These are phyloP conservation scores for Plasmodium ovale DNA, from an alignment of 169 alveolate species.

Conservation along the genomic window DNA sequence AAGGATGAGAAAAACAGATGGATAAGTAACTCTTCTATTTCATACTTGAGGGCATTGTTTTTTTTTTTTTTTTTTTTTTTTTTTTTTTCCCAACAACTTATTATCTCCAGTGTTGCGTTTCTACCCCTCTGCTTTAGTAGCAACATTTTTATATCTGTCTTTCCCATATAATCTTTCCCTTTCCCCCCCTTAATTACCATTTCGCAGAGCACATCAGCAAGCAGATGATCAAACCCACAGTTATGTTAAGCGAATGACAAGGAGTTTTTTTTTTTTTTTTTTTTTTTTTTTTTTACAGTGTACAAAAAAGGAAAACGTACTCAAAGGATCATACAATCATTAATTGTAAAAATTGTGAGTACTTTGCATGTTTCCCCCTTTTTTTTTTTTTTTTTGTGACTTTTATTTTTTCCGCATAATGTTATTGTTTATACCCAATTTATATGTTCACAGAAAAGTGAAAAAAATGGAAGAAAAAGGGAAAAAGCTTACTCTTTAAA, in stretches of 20 bases:
- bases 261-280: too few relatives aligned
- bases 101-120: background rate
- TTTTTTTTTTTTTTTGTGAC: too few relatives aligned
- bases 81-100: background rate
- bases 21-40: conserved; percentile 31
- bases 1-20: conserved; percentile 60
- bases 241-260: conserved; percentile 35
- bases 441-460: too few relatives aligned
- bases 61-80: background rate
- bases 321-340: too few relatives aligned
- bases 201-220: conserved; percentile 61
- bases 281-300: too few relatives aligned
- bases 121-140: background rate
- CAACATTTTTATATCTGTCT: background rate
- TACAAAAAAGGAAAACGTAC: too few relatives aligned
- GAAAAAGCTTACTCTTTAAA: background rate
- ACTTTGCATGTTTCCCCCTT: too few relatives aligned
- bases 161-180: background rate
- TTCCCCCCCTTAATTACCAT: background rate
- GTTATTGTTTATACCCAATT: too few relatives aligned
- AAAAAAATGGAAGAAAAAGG: background rate
- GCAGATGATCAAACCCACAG: conserved; percentile 62
- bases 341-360: too few relatives aligned
- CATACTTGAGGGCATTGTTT: background rate
- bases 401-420: too few relatives aligned